These are phyloP conservation scores for Pleurotus tuoliensis DNA, from an alignment of 768 basidiomycete genomes.

Conservation along the genomic window DNA sequence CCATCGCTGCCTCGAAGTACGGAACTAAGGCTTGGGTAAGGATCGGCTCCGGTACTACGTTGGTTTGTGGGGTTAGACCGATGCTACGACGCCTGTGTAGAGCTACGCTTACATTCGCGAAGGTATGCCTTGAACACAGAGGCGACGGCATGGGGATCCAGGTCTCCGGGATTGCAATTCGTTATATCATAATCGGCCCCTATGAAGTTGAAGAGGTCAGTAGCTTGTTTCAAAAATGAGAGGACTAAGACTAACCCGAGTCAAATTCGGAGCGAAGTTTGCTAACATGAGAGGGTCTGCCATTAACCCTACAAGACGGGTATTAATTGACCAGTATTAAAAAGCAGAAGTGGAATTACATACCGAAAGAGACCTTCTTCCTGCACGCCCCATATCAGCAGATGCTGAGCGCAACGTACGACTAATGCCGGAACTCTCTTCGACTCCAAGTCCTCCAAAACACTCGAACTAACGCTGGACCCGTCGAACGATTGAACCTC, in stretches of 20 bases:
- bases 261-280: slow-evolving; percentile 81
- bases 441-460: slow-evolving; percentile 38
- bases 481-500: slow-evolving; percentile 11
- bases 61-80: not conserved
- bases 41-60: slow-evolving; percentile 80
- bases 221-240: not conserved
- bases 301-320: slow-evolving; percentile 59
- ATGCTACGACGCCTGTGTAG: slow-evolving; percentile 5
- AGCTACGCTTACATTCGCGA: slow-evolving; percentile 72
- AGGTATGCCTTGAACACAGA: slow-evolving; percentile 91
- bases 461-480: slow-evolving; percentile 18
- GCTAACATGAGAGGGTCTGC: slow-evolving; percentile 75
- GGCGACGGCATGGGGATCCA: slow-evolving; percentile 93
- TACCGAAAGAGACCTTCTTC: slow-evolving; percentile 87
- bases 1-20: slow-evolving; percentile 76
- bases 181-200: slow-evolving; percentile 86
- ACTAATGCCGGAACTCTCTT: slow-evolving; percentile 70
- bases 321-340: slow-evolving; percentile 7
- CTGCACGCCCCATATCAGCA: slow-evolving; percentile 77
- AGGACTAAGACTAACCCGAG: slow-evolving; percentile 43
- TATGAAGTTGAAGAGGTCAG: slow-evolving; percentile 21
- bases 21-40: slow-evolving; percentile 69
- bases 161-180: slow-evolving; percentile 74
- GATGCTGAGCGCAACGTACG: slow-evolving; percentile 78
- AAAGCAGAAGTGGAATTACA: slow-evolving; percentile 19